Conservation (phyloP, 1,139 yeast species). For the Diutina rugosa region DNA sequence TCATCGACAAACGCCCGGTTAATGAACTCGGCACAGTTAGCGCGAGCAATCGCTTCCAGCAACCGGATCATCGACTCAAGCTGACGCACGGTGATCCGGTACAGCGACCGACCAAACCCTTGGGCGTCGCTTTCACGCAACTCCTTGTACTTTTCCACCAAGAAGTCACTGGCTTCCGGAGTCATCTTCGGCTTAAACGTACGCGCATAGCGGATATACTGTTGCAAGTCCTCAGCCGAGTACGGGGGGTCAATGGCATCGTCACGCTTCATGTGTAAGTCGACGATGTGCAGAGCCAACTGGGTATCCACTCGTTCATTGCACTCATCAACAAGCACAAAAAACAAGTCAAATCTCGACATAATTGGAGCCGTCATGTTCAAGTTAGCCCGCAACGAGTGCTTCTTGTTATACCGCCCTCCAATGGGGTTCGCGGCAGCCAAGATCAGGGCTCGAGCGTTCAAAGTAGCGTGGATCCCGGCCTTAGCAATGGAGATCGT, state of each 20-base stretch:
- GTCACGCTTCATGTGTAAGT: constrained; percentile 83
- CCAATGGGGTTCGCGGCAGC: constrained; percentile 98
- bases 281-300: constrained; percentile 85
- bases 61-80: constrained; percentile 87
- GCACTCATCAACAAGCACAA: constrained; percentile 90
- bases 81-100: constrained; percentile 94
- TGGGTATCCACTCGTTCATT: constrained; percentile 85
- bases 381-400: constrained; percentile 74
- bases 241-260: constrained; percentile 86
- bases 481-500: constrained; percentile 97
- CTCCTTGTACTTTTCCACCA: constrained; percentile 76
- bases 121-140: constrained; percentile 87
- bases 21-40: constrained; percentile 86
- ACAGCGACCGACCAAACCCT: constrained; percentile 77
- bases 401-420: constrained; percentile 84
- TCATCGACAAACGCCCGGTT: constrained; percentile 85
- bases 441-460: constrained; percentile 88
- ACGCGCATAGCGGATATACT: constrained; percentile 86
- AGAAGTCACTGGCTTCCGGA: constrained; percentile 62
- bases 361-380: constrained; percentile 99
- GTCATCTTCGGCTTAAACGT: constrained; percentile 89
- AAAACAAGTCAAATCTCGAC: constrained; percentile 95
- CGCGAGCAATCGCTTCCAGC: constrained; percentile 94
- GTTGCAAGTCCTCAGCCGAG: constrained; percentile 74
- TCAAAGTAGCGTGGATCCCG: constrained; percentile 93